Conservation (phyloP, 2,329 filamentous ascomycete species). For the Scleromitrula shiraiana region DNA sequence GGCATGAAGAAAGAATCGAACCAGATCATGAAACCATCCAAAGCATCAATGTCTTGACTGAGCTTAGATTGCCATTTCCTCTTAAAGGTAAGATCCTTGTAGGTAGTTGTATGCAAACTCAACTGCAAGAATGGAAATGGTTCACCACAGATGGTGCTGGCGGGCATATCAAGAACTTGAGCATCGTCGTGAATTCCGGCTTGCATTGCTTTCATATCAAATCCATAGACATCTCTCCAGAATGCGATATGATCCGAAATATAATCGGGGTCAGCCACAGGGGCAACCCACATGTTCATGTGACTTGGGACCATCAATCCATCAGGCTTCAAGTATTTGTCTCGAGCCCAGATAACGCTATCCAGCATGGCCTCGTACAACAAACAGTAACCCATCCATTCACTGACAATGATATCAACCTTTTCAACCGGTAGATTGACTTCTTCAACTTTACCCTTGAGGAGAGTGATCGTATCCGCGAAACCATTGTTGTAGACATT, state of each 20-base stretch:
- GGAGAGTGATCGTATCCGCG: conserved; percentile 63
- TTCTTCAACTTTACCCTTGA: conserved; percentile 84
- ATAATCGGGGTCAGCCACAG: conserved; percentile 70
- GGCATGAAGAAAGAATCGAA: conserved; percentile 89
- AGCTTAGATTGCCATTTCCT: conserved; percentile 57
- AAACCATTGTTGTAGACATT: conserved; percentile 79
- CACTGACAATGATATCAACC: conserved; percentile 91
- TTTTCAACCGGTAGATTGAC: conserved; percentile 67
- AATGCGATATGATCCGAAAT: conserved; percentile 71
- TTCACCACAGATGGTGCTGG: conserved; percentile 49
- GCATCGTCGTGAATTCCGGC: conserved; percentile 73
- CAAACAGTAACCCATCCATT: conserved; percentile 96
- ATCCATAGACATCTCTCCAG: conserved; percentile 91
- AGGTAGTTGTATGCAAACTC: conserved; percentile 64
- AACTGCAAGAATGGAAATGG: conserved; percentile 64
- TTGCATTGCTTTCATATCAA: conserved; percentile 89
- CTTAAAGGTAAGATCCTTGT: conserved; percentile 68
- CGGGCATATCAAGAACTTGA: conserved; percentile 65
- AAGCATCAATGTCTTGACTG: conserved; percentile 50
- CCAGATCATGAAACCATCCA: conserved; percentile 90
- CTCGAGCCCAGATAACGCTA: conserved; percentile 79
- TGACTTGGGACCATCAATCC: conserved; percentile 84
- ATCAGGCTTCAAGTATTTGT: conserved; percentile 72
- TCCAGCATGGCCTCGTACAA: conserved; percentile 96
- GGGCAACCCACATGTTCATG: conserved; percentile 73